Percentiles rank a stretch among this genome's conserved stretches.
phyloP scores from a whole-genome alignment of 176 grass and related monocot species.

The Eleusine indica region DNA sequence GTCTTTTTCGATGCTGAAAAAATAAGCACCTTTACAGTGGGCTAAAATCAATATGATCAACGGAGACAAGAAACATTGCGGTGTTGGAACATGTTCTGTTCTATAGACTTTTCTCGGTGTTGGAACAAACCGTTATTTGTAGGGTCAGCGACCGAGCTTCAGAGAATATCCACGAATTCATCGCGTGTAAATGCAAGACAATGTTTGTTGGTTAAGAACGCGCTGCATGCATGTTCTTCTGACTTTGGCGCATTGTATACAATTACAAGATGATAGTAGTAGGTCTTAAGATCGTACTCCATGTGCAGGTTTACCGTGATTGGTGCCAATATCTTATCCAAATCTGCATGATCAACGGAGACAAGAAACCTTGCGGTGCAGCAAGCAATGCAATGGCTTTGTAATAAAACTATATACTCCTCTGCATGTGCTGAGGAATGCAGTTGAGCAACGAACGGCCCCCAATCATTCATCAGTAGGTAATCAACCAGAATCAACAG shows the following conservation, averaged over 20 bases:
- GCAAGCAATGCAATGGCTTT: not conserved
- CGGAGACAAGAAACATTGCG: too few species aligned
- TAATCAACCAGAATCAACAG: not conserved
- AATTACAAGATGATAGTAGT: not conserved
- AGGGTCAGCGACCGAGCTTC: not conserved
- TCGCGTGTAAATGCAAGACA: not conserved
- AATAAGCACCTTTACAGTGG: not conserved
- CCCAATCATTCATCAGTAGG: constrained; percentile 26
- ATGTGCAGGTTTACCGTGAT: constrained; percentile 37
- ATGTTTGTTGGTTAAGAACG: not conserved
- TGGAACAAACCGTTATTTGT: constrained; percentile 5
- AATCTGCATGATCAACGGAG: constrained; percentile 22
- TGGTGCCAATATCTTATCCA: constrained; percentile 26
- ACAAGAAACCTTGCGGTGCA: not conserved
- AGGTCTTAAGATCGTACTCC: constrained; percentile 16
- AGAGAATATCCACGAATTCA: constrained; percentile 4
- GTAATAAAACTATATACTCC: constrained; percentile 6
- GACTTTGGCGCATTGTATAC: not conserved
- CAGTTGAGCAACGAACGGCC: constrained; percentile 23
- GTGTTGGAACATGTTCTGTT: not conserved
- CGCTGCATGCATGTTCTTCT: constrained; percentile 23
- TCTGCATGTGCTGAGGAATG: constrained; percentile 38
- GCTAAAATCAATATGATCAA: too few species aligned
- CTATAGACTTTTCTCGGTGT: not conserved
- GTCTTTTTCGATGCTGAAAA: too few species aligned